Conservation (phyloP, 1,284 basidiomycete species). For the Ustilago shanxiensis region DNA sequence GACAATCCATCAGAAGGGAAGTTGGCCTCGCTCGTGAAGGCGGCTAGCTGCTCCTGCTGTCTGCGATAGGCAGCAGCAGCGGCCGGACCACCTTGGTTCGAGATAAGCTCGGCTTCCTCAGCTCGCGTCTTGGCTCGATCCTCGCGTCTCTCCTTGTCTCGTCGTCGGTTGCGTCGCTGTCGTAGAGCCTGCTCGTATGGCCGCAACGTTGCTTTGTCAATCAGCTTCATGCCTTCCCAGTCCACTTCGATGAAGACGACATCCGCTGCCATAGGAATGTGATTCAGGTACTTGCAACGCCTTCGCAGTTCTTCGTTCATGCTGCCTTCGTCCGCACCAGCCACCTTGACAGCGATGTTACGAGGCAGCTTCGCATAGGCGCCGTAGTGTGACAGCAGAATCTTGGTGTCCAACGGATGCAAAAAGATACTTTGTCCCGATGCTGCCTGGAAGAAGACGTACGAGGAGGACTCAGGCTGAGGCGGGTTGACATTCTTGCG, state of each 20-base stretch:
- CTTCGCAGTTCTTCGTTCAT: conserved; percentile 91
- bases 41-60: conserved; percentile 45
- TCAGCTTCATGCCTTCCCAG: conserved; percentile 61
- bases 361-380: conserved; percentile 88
- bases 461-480: conserved; percentile 71
- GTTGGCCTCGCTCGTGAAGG: conserved; percentile 42
- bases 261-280: conserved; percentile 90
- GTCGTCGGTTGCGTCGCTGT: conserved; percentile 53
- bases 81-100: conserved; percentile 36
- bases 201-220: conserved; percentile 52
- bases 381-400: conserved; percentile 86
- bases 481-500: conserved; percentile 64
- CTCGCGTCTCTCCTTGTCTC: conserved; percentile 61
- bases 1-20: conserved; percentile 53
- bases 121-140: conserved; percentile 62
- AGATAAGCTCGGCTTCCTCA: conserved; percentile 56
- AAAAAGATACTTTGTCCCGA: conserved; percentile 92
- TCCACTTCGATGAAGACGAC: conserved; percentile 95
- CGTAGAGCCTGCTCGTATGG: conserved; percentile 63
- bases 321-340: conserved; percentile 78
- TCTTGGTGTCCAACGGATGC: conserved; percentile 94
- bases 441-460: conserved; percentile 95
- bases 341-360: conserved; percentile 81
- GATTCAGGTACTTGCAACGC: conserved; percentile 93
- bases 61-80: conserved; percentile 48